phyloP scores from a whole-genome alignment of 495 filamentous ascomycete species.

The Penicillium cinerascens region DNA sequence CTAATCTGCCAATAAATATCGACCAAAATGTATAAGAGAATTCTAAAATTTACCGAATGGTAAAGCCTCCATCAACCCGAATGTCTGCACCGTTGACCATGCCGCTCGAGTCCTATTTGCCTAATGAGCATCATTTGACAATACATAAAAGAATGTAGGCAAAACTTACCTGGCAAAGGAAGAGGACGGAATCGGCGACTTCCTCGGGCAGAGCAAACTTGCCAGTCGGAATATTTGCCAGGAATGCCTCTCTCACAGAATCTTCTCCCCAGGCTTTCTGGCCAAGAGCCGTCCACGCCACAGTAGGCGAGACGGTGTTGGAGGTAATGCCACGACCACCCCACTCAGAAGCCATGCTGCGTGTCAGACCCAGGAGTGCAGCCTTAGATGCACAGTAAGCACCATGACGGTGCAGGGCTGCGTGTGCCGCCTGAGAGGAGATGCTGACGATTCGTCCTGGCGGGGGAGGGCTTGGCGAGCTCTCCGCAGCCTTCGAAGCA shows the following conservation, averaged over 20 bases:
- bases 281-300: slow-evolving; percentile 40
- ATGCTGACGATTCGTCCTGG: slow-evolving; percentile 39
- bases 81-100: slow-evolving; percentile 47
- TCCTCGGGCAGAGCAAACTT: slow-evolving; percentile 43
- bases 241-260: slow-evolving; percentile 29
- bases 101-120: slow-evolving; percentile 36
- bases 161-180: slow-evolving; percentile 37
- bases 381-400: slow-evolving; percentile 50
- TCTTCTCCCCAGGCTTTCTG: slow-evolving; percentile 40
- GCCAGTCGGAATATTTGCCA: slow-evolving; percentile 36
- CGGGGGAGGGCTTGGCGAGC: slow-evolving; percentile 18
- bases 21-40: not conserved
- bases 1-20: not conserved
- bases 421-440: slow-evolving; percentile 38
- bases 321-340: slow-evolving; percentile 33
- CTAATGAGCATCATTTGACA: slow-evolving; percentile 5
- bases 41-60: slow-evolving; percentile 23
- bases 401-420: slow-evolving; percentile 37
- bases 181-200: slow-evolving; percentile 37
- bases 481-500: slow-evolving; percentile 13
- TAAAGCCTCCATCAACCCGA: slow-evolving; percentile 41
- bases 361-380: slow-evolving; percentile 42
- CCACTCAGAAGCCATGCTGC: slow-evolving; percentile 49
- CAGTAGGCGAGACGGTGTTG: slow-evolving; percentile 39
- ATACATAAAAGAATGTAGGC: not conserved